Base-by-base conservation (phyloP, 495 filamentous ascomycete species). In the Lasiosphaeria miniovina region DNA sequence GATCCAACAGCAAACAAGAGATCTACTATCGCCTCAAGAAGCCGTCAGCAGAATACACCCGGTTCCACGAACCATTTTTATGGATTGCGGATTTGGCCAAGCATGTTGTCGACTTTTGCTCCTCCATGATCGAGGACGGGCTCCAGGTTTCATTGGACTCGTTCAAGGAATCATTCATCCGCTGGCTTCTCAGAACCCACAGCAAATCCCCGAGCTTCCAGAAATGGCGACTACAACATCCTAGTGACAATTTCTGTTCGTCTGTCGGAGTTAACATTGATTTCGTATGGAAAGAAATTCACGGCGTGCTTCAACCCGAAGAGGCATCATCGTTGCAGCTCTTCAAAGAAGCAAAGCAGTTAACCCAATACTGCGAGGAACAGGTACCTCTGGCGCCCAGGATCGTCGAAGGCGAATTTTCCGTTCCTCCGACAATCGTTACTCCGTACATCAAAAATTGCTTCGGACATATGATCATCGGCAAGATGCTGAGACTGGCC, bases 51-150 rank as follows among this genome's bases (percentile, higher is more conserved):
- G 82, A 85, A 50, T 92, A 92, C 61, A 49, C 31, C 40, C 66
- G 82, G 24, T 91, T 83, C 61, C 75, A 85, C 56, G 52, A 75
- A 6, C 75, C 81, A 0, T 91, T 90, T 57, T 56, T 82, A 1
- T 91, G 88, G 89, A 62, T 90, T 14, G 86, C 81, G 0, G 80
- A 85, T 52, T 72, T 91, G 11, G 77, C 80, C 1, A 90, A 90
- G 63, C 82, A 89, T 63, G 79, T 88, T 41, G 73, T 90, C 14
- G 88, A 90, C 59, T 90, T 80, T 62, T 73, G 84, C 43, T 61
- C 74, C 4, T 49, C 64, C 2, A 62, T 68, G 51, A 63, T 68
- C 40, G 61, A 65, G 8, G 54, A 65, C 8, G 52, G 69, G 4
- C 63, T 65, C 0, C 59, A 65, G 4, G 79, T 86, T 2, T 62